phyloP scores from a whole-genome alignment of 768 basidiomycete genomes.

The Paxillus involutus region DNA sequence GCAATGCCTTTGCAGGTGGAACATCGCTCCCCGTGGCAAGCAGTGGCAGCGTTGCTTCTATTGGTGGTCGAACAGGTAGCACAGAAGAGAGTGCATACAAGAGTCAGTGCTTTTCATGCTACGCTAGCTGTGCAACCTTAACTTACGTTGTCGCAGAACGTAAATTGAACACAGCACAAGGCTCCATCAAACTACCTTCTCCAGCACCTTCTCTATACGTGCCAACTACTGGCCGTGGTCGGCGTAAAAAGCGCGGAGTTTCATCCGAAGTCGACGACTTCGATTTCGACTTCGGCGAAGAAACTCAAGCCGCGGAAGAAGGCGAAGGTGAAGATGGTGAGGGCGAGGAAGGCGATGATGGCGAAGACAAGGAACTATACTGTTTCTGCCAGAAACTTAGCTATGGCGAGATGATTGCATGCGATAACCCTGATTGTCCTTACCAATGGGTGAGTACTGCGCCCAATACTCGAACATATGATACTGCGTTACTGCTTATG shows the following conservation, averaged over 20 bases:
- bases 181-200: conserved; percentile 35
- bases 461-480: background rate
- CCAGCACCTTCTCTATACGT: conserved; percentile 31
- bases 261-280: conserved; percentile 35
- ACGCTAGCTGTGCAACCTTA: background rate
- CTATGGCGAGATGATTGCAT: conserved; percentile 70
- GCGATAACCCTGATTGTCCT: conserved; percentile 55
- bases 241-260: conserved; percentile 35
- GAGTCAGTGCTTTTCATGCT: conserved; percentile 17
- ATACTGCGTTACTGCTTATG: conserved; percentile 1
- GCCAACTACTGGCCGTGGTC: conserved; percentile 29
- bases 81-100: conserved; percentile 29
- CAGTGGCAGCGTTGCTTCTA: background rate
- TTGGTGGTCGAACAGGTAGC: conserved; percentile 14
- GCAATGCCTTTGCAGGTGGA: conserved; percentile 33
- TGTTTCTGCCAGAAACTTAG: conserved; percentile 64
- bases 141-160: conserved; percentile 23
- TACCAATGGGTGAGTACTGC: conserved; percentile 60
- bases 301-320: conserved; percentile 28
- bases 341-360: conserved; percentile 49
- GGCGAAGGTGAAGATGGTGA: conserved; percentile 36
- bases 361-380: conserved; percentile 58
- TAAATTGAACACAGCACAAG: conserved; percentile 27
- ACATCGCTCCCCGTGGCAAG: conserved; percentile 22
- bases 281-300: conserved; percentile 35